Evolutionary conservation across 768 basidiomycete species (phyloP).

Genomic region (Pseudohyphozyma bogoriensis): DNA sequence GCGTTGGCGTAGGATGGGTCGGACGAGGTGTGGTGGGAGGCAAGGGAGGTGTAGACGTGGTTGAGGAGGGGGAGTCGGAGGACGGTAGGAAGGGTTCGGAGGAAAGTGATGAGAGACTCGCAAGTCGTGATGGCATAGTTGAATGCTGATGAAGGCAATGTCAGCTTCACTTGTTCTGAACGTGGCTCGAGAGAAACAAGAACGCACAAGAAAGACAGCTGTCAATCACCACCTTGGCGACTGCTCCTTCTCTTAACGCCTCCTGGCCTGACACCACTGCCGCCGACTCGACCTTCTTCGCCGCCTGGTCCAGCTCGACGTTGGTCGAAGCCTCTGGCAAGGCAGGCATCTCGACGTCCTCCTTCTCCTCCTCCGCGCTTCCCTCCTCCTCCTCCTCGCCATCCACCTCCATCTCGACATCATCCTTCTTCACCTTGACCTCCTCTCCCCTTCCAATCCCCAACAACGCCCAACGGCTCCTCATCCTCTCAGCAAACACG

Average conservation of each 20-base stretch:
- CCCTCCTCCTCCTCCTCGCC: slow-evolving; percentile 20
- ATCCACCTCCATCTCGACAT: slow-evolving; percentile 1
- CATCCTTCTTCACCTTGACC: slow-evolving; percentile 8
- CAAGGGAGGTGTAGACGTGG: slow-evolving; percentile 44
- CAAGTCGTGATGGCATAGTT: slow-evolving; percentile 39
- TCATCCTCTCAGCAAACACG: slow-evolving; percentile 26
- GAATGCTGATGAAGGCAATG: not conserved
- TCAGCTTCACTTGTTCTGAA: slow-evolving; percentile 34
- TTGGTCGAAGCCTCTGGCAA: slow-evolving; percentile 27
- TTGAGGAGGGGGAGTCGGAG: slow-evolving; percentile 43
- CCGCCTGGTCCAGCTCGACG: slow-evolving; percentile 37
- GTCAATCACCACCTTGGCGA: slow-evolving; percentile 64
- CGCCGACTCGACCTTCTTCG: slow-evolving; percentile 10
- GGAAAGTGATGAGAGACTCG: slow-evolving; percentile 42
- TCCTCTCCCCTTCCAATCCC: slow-evolving; percentile 23
- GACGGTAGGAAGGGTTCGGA: slow-evolving; percentile 40
- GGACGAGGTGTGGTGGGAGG: slow-evolving; percentile 23
- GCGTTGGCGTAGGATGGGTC: slow-evolving; percentile 14
- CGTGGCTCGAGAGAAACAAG: slow-evolving; percentile 22
- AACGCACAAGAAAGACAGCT: slow-evolving; percentile 61
- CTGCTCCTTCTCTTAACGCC: slow-evolving; percentile 65
- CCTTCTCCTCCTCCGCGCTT: slow-evolving; percentile 10
- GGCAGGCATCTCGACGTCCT: slow-evolving; percentile 11
- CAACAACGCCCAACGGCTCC: slow-evolving; percentile 20
- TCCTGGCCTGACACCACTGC: slow-evolving; percentile 45